Evolutionary conservation across 768 basidiomycete species (phyloP).

Genomic region (Pleurotus tuoliensis): DNA sequence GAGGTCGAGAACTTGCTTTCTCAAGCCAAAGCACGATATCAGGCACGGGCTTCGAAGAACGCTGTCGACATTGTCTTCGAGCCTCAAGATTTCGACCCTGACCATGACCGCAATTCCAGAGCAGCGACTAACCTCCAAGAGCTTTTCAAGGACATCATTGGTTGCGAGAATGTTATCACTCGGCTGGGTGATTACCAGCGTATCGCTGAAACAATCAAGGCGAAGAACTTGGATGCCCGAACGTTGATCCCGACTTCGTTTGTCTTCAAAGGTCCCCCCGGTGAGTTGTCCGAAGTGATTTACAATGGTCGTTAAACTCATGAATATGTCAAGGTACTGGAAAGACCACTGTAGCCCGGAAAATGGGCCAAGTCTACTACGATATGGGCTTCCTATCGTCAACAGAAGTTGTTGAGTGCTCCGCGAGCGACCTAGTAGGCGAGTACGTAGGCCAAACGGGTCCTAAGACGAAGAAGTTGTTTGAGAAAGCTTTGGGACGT

Average conservation of each 20-base stretch:
- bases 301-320: conserved; percentile 14
- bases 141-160: conserved; percentile 62
- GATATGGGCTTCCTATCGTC: conserved; percentile 54
- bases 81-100: conserved; percentile 60
- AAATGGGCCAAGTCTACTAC: conserved; percentile 59
- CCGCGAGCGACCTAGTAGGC: conserved; percentile 66
- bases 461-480: conserved; percentile 54
- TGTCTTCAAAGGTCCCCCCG: conserved; percentile 73
- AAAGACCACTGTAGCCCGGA: conserved; percentile 59
- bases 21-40: conserved; percentile 44
- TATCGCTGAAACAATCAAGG: conserved; percentile 40
- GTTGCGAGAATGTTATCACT: conserved; percentile 48
- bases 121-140: conserved; percentile 48
- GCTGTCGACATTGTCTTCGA: conserved; percentile 45
- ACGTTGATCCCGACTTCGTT: conserved; percentile 63
- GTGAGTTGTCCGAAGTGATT: conserved; percentile 25
- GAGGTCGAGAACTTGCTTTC: conserved; percentile 60
- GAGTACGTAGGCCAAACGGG: conserved; percentile 72
- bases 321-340: conserved; percentile 47
- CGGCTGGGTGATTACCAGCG: conserved; percentile 51
- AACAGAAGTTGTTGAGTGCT: conserved; percentile 59
- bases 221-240: conserved; percentile 36
- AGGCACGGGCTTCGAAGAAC: conserved; percentile 29
- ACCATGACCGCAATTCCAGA: conserved; percentile 45
- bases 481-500: conserved; percentile 63